Evolutionary conservation across 2,329 filamentous ascomycete species (phyloP).

Genomic region (Claviceps sp.): DNA sequence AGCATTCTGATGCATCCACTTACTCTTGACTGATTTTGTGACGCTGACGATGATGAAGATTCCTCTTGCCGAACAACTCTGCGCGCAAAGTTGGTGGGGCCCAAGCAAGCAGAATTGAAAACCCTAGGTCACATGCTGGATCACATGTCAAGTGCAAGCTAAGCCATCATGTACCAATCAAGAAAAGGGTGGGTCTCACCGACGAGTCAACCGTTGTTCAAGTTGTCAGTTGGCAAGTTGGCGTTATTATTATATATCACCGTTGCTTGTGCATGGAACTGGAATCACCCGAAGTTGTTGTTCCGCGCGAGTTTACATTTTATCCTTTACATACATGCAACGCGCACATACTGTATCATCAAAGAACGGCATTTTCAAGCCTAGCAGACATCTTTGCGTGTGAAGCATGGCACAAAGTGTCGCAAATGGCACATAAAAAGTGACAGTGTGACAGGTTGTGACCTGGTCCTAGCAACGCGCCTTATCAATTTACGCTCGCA

Average conservation of each 20-base stretch:
- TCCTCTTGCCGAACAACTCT: slow-evolving; percentile 19
- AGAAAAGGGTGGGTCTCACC: no score
- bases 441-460: not conserved
- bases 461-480: no score
- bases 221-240: no score
- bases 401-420: not conserved
- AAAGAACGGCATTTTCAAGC: not conserved
- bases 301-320: no score
- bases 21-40: slow-evolving; percentile 45
- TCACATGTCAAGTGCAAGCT: slow-evolving; percentile 15
- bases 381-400: not conserved
- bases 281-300: no score
- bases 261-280: no score
- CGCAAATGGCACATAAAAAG: not conserved
- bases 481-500: no score
- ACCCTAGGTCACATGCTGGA: slow-evolving; percentile 21
- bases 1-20: slow-evolving; percentile 21
- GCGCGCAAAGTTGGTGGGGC: slow-evolving; percentile 33
- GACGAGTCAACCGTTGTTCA: no score
- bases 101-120: slow-evolving; percentile 18
- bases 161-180: no score
- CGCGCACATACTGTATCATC: no score
- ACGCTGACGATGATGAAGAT: slow-evolving; percentile 30
- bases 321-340: no score
- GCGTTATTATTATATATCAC: no score